Conservation (phyloP, 371 early-diverging fungal genomes). For the Mortierella sp. region DNA sequence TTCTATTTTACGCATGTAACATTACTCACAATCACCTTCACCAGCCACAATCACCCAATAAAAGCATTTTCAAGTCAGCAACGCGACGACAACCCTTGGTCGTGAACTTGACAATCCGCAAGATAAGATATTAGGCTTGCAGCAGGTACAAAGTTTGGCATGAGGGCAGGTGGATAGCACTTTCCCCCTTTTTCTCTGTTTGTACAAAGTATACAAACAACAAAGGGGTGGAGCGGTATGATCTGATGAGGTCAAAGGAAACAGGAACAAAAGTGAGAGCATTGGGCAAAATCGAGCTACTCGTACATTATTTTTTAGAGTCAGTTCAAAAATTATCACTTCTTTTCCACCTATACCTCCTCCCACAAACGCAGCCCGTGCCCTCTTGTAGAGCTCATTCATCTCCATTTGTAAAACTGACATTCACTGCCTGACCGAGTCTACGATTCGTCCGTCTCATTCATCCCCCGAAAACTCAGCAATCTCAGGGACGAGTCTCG, state of each 20-base stretch:
- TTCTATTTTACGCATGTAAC: neutral
- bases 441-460: neutral
- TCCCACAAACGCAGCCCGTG: neutral
- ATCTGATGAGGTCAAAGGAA: neutral
- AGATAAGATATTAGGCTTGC: neutral
- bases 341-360: neutral
- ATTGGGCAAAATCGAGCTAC: neutral
- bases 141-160: neutral
- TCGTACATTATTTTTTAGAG: neutral
- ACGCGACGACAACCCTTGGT: neutral
- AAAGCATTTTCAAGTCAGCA: neutral
- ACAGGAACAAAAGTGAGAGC: neutral
- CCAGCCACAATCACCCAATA: neutral
- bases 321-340: neutral
- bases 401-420: neutral
- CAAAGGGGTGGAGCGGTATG: conserved; percentile 2
- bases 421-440: too few relatives aligned
- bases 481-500: neutral
- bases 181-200: neutral
- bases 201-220: neutral
- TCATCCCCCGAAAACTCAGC: too few relatives aligned
- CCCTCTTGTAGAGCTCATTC: too few relatives aligned
- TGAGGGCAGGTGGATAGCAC: neutral
- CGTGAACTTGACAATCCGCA: too few relatives aligned
- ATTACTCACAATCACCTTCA: neutral